These are phyloP conservation scores for Laguncularia racemosa DNA, from an alignment of 345 rosid genomes.

Conservation along the genomic window DNA sequence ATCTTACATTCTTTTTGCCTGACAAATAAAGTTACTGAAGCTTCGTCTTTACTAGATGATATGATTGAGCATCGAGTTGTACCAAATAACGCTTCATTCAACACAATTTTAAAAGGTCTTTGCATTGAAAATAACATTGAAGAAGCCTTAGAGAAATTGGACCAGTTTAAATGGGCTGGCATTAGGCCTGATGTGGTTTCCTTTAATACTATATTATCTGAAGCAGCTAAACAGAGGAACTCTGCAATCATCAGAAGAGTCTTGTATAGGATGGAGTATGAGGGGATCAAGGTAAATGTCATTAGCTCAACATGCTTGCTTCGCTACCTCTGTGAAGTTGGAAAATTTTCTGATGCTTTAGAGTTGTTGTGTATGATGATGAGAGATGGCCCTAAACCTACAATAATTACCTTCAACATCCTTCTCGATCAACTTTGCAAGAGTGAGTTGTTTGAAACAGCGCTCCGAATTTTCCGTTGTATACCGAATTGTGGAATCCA, in stretches of 20 bases:
- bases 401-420: conserved; percentile 16
- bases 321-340: conserved; percentile 17
- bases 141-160: conserved; percentile 21
- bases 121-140: conserved; percentile 21
- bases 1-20: conserved; percentile 25
- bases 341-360: conserved; percentile 18
- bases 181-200: conserved; percentile 27
- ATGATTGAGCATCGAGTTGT: conserved; percentile 19
- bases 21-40: conserved; percentile 17
- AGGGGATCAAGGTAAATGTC: conserved; percentile 18
- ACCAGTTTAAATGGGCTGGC: conserved; percentile 23
- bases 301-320: conserved; percentile 23
- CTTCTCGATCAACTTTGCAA: conserved; percentile 29
- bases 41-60: conserved; percentile 20
- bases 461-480: conserved; percentile 6
- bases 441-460: conserved; percentile 17
- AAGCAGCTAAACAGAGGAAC: conserved; percentile 24
- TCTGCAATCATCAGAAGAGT: conserved; percentile 17
- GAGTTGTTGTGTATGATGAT: conserved; percentile 20
- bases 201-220: conserved; percentile 27
- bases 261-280: conserved; percentile 18
- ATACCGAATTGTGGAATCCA: conserved; percentile 7
- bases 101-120: conserved; percentile 29
- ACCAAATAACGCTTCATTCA: conserved; percentile 26
- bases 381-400: conserved; percentile 14